Evolutionary conservation across 768 basidiomycete species (phyloP), one percentile per base, ranked within the genome.

Genomic region (Suillus weaverae): DNA sequence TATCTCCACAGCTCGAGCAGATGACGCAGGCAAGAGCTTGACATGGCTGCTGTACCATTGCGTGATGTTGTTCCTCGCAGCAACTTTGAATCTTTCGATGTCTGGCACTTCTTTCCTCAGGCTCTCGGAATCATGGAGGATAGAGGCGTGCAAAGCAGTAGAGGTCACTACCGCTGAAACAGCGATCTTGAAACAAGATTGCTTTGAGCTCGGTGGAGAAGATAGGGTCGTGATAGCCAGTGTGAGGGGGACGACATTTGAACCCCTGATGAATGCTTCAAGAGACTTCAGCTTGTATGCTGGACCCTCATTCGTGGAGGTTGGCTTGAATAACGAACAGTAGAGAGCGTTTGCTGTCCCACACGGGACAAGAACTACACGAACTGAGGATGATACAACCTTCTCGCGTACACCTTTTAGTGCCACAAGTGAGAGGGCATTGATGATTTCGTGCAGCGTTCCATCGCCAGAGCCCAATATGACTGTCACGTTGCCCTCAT

Each of bases 321-420:
- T 54, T 0, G 86, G 84, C 0, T 88, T 88, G 75, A 91, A 96
- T 35, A 95, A 77, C 8, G 92, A 88, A 7, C 86, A 82, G 76
- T 90, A 95, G 39, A 97, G 81, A 0, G 97, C 97, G 74, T 99
- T 98, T 50, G 95, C 95, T n/a, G 95, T 97, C 32, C 95, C 95
- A 59, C 85, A 85, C 5, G 95, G 94, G 51, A 92, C 78, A 55
- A 84, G 83, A 20, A 79, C 86, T 66, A 89, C 79, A 39, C 70
- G 71, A 62, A 89, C 41, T 68, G 69, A 32, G 69, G 65, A 57
- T 53, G 64, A 46, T 26, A 64, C 64, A 4, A 63, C 57, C 18
- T 63, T 67, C 6, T 68, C 59, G 56, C 68, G 69, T 20, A 65
- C 67, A 22, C 70, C 73, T 26, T 68, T 72, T 46, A 71, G 60